Evolutionary conservation across 371 early-diverging fungal genomes (phyloP).

Genomic region (Scutellospora calospora): DNA sequence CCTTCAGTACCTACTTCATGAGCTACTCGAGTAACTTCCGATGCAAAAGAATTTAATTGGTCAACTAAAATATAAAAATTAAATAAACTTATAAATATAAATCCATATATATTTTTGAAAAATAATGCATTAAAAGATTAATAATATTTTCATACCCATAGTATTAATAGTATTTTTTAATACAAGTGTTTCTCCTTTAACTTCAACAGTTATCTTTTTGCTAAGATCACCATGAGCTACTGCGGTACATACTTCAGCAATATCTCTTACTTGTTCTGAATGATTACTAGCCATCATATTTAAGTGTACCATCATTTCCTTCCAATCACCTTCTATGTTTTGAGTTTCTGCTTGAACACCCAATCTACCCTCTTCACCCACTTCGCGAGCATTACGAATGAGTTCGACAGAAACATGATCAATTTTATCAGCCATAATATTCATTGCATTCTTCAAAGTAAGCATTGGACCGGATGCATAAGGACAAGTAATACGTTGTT

Average conservation of each 20-base stretch:
- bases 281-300: constrained; percentile 73
- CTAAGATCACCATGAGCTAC: constrained; percentile 78
- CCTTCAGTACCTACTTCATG: constrained; percentile 67
- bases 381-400: constrained; percentile 67
- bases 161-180: constrained; percentile 77
- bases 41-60: constrained; percentile 57
- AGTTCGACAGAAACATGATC: constrained; percentile 65
- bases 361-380: constrained; percentile 72
- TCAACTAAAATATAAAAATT: constrained; percentile 47
- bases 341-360: constrained; percentile 67
- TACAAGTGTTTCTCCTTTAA: constrained; percentile 72
- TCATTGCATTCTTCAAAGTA: constrained; percentile 64
- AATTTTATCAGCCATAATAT: constrained; percentile 72
- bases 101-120: background rate
- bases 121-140: background rate
- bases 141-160: constrained; percentile 63
- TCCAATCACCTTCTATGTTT: constrained; percentile 76
- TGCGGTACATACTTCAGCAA: constrained; percentile 76
- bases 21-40: constrained; percentile 65
- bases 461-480: constrained; percentile 46
- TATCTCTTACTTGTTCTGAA: constrained; percentile 75
- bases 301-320: constrained; percentile 71
- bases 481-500: constrained; percentile 39
- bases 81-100: constrained; percentile 7
- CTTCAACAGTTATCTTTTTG: constrained; percentile 70